Conservation (phyloP, 179 eudicot species). For the Heliamphora pulchella region DNA sequence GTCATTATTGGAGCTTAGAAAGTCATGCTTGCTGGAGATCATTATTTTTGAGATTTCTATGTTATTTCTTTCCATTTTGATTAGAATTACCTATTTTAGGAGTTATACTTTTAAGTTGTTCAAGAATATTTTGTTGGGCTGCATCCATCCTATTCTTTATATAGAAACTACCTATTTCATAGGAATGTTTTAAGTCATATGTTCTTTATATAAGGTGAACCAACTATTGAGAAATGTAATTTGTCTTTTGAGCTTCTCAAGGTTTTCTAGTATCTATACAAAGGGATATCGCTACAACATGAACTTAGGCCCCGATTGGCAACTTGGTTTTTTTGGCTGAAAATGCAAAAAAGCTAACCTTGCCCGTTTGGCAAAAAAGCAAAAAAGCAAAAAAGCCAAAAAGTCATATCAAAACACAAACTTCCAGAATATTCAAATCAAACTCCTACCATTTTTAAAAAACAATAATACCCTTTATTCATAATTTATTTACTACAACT, state of each 20-base stretch:
- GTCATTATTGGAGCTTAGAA: neutral
- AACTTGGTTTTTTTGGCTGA: no score
- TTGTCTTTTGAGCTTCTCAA: neutral
- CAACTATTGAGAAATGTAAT: no score
- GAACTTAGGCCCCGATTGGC: neutral
- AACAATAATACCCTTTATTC: no score
- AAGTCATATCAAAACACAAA: no score
- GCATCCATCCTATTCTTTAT: neutral
- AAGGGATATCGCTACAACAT: neutral
- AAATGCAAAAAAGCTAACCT: no score
- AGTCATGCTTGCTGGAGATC: neutral
- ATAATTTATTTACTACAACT: no score
- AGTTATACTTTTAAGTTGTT: neutral
- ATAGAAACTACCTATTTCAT: neutral
- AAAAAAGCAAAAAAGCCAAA: no score
- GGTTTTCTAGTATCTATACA: neutral
- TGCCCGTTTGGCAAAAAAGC: no score
- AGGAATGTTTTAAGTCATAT: no score
- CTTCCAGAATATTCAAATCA: no score
- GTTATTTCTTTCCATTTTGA: neutral
- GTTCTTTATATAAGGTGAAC: no score
- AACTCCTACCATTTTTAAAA: no score
- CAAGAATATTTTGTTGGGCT: neutral
- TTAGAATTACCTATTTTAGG: neutral
- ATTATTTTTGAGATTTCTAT: neutral